Conservation (phyloP, 352 stramenopile species). For the Globisporangium perplexum region DNA sequence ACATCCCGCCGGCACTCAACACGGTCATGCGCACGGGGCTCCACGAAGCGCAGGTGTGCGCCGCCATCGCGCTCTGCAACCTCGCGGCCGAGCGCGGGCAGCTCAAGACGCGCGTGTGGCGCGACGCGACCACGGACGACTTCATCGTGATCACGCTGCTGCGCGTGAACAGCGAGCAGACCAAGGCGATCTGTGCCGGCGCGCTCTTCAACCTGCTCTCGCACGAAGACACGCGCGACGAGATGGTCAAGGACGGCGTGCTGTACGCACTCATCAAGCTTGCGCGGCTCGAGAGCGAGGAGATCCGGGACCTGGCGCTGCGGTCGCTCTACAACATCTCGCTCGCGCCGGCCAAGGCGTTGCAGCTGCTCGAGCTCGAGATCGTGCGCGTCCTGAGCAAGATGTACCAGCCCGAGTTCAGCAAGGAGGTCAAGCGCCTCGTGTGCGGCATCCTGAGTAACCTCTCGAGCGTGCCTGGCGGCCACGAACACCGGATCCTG, state of each 20-base stretch:
- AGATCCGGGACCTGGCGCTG: slow-evolving; percentile 65
- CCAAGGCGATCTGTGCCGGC: slow-evolving; percentile 80
- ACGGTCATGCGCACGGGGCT: slow-evolving; percentile 81
- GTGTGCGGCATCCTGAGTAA: slow-evolving; percentile 77
- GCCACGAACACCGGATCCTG: slow-evolving; percentile 40
- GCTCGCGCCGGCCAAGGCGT: slow-evolving; percentile 33
- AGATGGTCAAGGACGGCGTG: slow-evolving; percentile 70
- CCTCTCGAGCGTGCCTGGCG: slow-evolving; percentile 30
- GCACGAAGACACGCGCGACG: slow-evolving; percentile 66
- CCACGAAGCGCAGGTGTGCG: slow-evolving; percentile 79
- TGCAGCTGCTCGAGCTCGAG: slow-evolving; percentile 71
- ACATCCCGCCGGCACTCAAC: slow-evolving; percentile 67
- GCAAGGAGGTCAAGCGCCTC: slow-evolving; percentile 73
- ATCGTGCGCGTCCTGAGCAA: slow-evolving; percentile 67
- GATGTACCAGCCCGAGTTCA: slow-evolving; percentile 73
- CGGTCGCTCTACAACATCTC: slow-evolving; percentile 80
- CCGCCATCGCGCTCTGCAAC: slow-evolving; percentile 83
- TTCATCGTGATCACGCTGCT: slow-evolving; percentile 86
- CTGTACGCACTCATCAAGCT: slow-evolving; percentile 86
- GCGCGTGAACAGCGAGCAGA: slow-evolving; percentile 75
- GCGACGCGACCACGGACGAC: slow-evolving; percentile 66
- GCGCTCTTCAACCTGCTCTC: slow-evolving; percentile 84
- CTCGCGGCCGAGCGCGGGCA: slow-evolving; percentile 51
- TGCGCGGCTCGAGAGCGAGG: slow-evolving; percentile 65
- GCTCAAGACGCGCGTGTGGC: slow-evolving; percentile 38